A percentile compares a stretch with the other conserved stretches of the same genome.
Evolutionary conservation across 257 asterid species (phyloP).

Genomic region (Voacanga thouarsii): DNA sequence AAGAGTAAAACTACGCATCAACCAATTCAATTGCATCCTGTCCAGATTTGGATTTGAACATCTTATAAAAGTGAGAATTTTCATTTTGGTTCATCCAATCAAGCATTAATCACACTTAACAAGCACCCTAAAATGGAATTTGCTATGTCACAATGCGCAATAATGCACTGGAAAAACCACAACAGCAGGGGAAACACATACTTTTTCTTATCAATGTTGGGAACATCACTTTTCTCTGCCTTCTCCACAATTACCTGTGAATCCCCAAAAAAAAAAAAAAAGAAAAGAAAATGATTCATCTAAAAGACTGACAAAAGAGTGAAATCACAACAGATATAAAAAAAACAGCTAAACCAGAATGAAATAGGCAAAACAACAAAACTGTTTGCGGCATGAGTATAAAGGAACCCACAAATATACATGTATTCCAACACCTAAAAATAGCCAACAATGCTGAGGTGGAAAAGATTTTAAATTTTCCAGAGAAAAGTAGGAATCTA

Average conservation of each 20-base stretch:
- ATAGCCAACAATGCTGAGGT: neutral
- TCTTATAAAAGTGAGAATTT: neutral
- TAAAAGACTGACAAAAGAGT: neutral
- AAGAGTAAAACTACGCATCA: neutral
- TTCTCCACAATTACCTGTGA: constrained; percentile 66
- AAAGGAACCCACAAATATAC: neutral
- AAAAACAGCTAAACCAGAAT: neutral
- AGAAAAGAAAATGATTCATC: constrained; percentile 5
- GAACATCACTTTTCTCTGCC: constrained; percentile 67
- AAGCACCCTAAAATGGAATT: neutral
- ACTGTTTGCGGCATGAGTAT: neutral
- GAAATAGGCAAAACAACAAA: neutral
- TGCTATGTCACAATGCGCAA: neutral
- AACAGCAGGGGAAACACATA: constrained; percentile 21
- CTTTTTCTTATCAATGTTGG: constrained; percentile 72
- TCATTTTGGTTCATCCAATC: neutral
- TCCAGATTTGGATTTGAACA: neutral
- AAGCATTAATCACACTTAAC: neutral
- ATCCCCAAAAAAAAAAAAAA: constrained; percentile 8
- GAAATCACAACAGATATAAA: neutral
- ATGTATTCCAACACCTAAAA: too few relatives aligned
- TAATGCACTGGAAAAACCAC: constrained; percentile 1
- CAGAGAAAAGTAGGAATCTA: neutral
- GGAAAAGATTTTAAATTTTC: neutral
- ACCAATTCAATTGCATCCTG: neutral